Percentiles rank a stretch among this genome's conserved stretches.
Evolutionary conservation across 108 stramenopile species (phyloP).

Genomic region (Licmophora abbreviata): DNA sequence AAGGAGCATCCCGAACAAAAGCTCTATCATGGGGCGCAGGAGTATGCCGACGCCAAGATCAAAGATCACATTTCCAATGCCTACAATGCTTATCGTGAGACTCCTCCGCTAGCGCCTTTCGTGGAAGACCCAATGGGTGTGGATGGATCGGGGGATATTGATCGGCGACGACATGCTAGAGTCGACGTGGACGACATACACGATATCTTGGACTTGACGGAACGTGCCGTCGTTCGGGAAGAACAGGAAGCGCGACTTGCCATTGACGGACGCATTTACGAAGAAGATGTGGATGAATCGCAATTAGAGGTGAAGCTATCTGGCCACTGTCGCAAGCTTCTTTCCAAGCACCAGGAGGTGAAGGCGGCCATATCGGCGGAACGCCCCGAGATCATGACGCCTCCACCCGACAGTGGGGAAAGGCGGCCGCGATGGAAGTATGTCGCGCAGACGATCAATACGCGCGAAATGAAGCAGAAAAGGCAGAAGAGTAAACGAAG

Average conservation of each 20-base stretch:
- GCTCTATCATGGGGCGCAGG: conserved; percentile 21
- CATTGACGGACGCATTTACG: conserved; percentile 57
- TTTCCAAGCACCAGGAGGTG: conserved; percentile 7
- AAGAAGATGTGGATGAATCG: conserved; percentile 63
- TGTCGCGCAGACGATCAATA: conserved; percentile 75
- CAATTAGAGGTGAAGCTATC: conserved; percentile 24
- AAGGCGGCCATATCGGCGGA: conserved; percentile 7
- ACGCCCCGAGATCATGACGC: conserved; percentile 7
- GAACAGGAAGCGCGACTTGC: conserved; percentile 38
- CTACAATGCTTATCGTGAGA: conserved; percentile 21
- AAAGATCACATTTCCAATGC: conserved; percentile 25
- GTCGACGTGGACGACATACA: conserved; percentile 51
- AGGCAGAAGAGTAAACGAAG: conserved; percentile 4
- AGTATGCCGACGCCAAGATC: conserved; percentile 28
- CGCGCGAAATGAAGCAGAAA: conserved; percentile 40
- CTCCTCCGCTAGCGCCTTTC: conserved; percentile 17
- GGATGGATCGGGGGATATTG: conserved; percentile 29
- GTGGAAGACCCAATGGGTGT: conserved; percentile 66
- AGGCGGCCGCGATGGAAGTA: conserved; percentile 67
- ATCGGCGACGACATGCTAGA: conserved; percentile 9
- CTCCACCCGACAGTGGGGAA: conserved; percentile 11
- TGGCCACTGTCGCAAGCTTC: conserved; percentile 6
- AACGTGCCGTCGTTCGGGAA: conserved; percentile 39
- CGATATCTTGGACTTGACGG: conserved; percentile 57
- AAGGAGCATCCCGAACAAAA: conserved; percentile 30